A percentile compares a stretch with the other conserved stretches of the same genome.
phyloP scores from a whole-genome alignment of 2,329 filamentous ascomycete species.

The Epichloe elymi region DNA sequence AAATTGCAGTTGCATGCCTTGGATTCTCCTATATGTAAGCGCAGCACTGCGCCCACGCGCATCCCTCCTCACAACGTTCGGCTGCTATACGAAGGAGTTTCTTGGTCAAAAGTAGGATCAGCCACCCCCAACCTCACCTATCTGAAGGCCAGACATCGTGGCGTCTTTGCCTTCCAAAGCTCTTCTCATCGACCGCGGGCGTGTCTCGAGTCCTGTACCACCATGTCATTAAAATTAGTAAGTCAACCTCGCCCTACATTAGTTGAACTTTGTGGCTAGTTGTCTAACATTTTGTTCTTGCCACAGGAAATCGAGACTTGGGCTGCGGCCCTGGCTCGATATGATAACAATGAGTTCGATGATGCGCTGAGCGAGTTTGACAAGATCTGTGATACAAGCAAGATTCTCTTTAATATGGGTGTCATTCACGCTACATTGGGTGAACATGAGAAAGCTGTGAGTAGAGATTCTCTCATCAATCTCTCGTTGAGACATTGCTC shows the following conservation, averaged over 20 bases:
- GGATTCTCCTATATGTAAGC: not conserved
- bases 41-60: not conserved
- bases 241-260: conserved; percentile 7
- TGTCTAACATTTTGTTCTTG: not conserved
- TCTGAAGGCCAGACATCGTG: not conserved
- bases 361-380: conserved; percentile 75
- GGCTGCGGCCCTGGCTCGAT: conserved; percentile 80
- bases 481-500: not conserved
- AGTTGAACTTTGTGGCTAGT: not conserved
- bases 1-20: not conserved
- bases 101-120: not conserved
- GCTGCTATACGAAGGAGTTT: not conserved
- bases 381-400: conserved; percentile 84
- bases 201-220: not conserved
- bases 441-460: conserved; percentile 87
- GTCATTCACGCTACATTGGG: conserved; percentile 95
- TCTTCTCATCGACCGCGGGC: conserved; percentile 1
- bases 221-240: conserved; percentile 51
- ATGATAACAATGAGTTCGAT: conserved; percentile 97
- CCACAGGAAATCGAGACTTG: conserved; percentile 93
- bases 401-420: conserved; percentile 96
- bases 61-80: not conserved
- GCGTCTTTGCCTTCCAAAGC: not conserved
- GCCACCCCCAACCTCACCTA: not conserved
- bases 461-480: conserved; percentile 21